Conservation (phyloP, 306 rosid species). For the Crotalaria pallida region DNA sequence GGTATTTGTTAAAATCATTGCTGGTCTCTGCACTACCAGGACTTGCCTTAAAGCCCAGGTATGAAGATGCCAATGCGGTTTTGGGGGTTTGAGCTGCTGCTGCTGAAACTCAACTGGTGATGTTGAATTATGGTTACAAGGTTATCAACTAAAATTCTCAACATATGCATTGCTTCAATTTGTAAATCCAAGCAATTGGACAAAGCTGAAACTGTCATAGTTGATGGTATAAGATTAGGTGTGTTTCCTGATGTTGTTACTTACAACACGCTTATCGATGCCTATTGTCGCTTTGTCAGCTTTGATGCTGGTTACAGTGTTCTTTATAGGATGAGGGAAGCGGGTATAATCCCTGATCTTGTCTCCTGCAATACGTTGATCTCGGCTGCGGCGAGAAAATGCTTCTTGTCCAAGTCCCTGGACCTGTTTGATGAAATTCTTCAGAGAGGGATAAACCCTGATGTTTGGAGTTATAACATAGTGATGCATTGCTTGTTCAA, state of each 20-base stretch:
- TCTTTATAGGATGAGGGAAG: conserved; percentile 63
- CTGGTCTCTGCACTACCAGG: no score
- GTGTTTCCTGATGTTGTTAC: conserved; percentile 60
- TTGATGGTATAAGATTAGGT: conserved; percentile 63
- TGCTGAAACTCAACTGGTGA: no score
- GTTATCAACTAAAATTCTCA: conserved; percentile 63
- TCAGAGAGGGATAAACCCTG: conserved; percentile 45
- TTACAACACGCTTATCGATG: conserved; percentile 69
- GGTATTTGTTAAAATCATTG: no score
- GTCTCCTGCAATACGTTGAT: conserved; percentile 66
- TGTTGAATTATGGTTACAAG: conserved; percentile 37
- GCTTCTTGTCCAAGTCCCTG: conserved; percentile 30
- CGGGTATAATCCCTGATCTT: conserved; percentile 62
- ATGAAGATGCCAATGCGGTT: no score
- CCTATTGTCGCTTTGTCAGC: conserved; percentile 52
- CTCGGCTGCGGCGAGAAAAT: conserved; percentile 44
- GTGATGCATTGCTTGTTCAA: conserved; percentile 67
- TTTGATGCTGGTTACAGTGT: conserved; percentile 48
- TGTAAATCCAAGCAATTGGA: conserved; percentile 43
- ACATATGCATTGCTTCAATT: conserved; percentile 52
- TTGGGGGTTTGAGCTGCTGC: background rate
- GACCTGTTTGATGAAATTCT: conserved; percentile 71
- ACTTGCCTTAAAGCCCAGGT: no score
- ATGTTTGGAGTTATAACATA: conserved; percentile 68
- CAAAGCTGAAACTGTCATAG: conserved; percentile 52